Conservation (phyloP, 257 asterid species). For the Gentiana macrophylla region DNA sequence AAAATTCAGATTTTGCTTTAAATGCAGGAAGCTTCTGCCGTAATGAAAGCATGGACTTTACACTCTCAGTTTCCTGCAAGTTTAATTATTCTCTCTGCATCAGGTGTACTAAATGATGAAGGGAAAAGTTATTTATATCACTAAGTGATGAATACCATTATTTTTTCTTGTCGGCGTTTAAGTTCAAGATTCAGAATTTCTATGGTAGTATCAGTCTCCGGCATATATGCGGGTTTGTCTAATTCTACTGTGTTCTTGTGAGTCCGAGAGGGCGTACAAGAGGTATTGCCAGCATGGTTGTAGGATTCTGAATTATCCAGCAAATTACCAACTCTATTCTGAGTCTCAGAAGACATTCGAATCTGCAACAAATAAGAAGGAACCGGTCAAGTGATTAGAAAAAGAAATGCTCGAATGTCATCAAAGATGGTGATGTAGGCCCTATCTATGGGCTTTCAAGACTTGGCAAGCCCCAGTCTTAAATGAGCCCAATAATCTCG, state of each 20-base stretch:
- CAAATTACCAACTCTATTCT: conserved; percentile 65
- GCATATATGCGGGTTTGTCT: conserved; percentile 18
- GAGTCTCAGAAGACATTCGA: conserved; percentile 70
- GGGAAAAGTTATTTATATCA: conserved; percentile 5
- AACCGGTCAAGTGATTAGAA: conserved; percentile 2
- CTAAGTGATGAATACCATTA: conserved; percentile 39
- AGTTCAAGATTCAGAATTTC: conserved; percentile 50
- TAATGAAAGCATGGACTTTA: conserved; percentile 68
- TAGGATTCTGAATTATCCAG: conserved; percentile 42
- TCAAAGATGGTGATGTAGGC: background rate
- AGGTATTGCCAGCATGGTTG: conserved; percentile 18
- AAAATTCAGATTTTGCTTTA: conserved; percentile 62
- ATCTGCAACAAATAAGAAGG: conserved; percentile 34
- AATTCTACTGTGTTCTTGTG: conserved; percentile 27
- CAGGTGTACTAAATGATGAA: conserved; percentile 8
- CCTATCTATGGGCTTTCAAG: no score
- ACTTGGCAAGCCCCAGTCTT: no score
- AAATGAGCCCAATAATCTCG: no score
- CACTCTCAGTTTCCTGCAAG: conserved; percentile 49
- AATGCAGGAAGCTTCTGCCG: conserved; percentile 88
- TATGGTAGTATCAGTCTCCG: conserved; percentile 28
- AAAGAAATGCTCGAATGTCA: background rate
- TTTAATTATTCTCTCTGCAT: conserved; percentile 13
- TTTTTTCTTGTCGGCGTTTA: conserved; percentile 69
- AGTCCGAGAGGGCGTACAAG: conserved; percentile 38